These are phyloP conservation scores for Entomortierella lignicola DNA, from an alignment of 192 early-diverging fungal genomes.

Conservation along the genomic window DNA sequence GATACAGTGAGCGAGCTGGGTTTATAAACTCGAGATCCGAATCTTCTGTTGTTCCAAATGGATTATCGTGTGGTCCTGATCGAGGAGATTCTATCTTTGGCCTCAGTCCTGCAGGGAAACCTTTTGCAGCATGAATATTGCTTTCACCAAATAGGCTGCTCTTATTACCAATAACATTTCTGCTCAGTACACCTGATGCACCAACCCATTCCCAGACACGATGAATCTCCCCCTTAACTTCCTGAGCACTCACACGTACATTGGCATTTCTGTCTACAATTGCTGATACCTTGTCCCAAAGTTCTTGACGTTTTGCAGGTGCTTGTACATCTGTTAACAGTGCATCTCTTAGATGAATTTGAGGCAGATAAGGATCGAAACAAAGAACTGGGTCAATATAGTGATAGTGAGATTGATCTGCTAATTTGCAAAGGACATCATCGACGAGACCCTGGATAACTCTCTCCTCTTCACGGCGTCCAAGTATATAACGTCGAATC, in stretches of 20 bases:
- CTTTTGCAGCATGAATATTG: neutral
- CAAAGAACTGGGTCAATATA: constrained; percentile 65
- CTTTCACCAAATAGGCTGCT: neutral
- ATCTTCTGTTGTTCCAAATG: neutral
- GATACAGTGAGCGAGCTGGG: constrained; percentile 17
- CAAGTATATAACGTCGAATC: neutral
- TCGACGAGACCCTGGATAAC: constrained; percentile 5
- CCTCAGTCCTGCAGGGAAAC: neutral
- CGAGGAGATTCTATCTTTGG: too few relatives aligned
- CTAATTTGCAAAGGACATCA: constrained; percentile 8
- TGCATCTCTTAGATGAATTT: constrained; percentile 68
- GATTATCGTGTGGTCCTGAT: neutral
- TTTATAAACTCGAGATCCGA: neutral
- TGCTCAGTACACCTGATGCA: constrained; percentile 15
- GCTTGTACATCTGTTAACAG: constrained; percentile 54
- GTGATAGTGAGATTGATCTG: constrained; percentile 60
- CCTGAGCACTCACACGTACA: constrained; percentile 67
- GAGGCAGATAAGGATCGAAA: constrained; percentile 45
- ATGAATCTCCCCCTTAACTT: constrained; percentile 68
- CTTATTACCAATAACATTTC: neutral
- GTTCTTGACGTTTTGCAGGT: constrained; percentile 48
- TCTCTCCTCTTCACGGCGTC: constrained; percentile 7
- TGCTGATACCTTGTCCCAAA: constrained; percentile 68
- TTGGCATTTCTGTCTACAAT: constrained; percentile 69
- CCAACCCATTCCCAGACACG: constrained; percentile 77